Percentiles rank a stretch among this genome's conserved stretches.
These are phyloP conservation scores for Colletotrichum scovillei DNA, from an alignment of 2,329 filamentous ascomycete genomes.

Conservation along the genomic window DNA sequence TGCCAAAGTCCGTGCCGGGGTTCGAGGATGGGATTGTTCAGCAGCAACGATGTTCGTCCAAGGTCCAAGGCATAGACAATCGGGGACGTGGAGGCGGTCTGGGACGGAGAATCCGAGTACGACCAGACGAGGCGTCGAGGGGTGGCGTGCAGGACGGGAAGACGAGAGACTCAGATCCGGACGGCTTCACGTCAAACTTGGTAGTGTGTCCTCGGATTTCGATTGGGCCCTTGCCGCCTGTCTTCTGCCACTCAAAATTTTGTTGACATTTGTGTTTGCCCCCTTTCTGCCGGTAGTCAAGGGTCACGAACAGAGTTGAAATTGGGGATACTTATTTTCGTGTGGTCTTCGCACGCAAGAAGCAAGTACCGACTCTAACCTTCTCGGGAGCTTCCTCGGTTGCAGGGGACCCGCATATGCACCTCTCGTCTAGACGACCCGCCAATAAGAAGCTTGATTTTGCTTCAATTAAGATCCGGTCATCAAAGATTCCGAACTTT, in stretches of 20 bases:
- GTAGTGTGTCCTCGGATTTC: slow-evolving; percentile 24
- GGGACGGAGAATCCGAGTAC: slow-evolving; percentile 25
- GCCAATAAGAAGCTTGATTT: slow-evolving; percentile 33
- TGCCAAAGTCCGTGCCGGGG: slow-evolving; percentile 21
- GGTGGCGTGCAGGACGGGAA: slow-evolving; percentile 26
- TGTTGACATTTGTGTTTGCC: slow-evolving; percentile 35
- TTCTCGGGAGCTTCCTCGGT: slow-evolving; percentile 22
- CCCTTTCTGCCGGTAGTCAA: slow-evolving; percentile 35
- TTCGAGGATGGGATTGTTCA: slow-evolving; percentile 8
- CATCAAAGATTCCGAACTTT: not conserved
- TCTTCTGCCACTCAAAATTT: slow-evolving; percentile 23
- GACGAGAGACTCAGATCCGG: not conserved
- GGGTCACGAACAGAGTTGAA: slow-evolving; percentile 26
- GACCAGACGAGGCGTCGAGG: slow-evolving; percentile 24
- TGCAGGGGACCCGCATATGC: slow-evolving; percentile 28
- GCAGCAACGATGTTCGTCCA: not conserved
- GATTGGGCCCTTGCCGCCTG: slow-evolving; percentile 12
- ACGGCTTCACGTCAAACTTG: slow-evolving; percentile 26
- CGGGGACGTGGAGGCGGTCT: slow-evolving; percentile 15
- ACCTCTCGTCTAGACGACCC: slow-evolving; percentile 25
- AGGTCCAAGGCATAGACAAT: slow-evolving; percentile 14
- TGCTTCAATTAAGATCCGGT: slow-evolving; percentile 26
- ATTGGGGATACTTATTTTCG: slow-evolving; percentile 11
- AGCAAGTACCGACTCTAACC: slow-evolving; percentile 11
- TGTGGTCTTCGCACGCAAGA: too few relatives aligned